Conservation (phyloP, 306 rosid genomes). For the Fagus crenata region DNA sequence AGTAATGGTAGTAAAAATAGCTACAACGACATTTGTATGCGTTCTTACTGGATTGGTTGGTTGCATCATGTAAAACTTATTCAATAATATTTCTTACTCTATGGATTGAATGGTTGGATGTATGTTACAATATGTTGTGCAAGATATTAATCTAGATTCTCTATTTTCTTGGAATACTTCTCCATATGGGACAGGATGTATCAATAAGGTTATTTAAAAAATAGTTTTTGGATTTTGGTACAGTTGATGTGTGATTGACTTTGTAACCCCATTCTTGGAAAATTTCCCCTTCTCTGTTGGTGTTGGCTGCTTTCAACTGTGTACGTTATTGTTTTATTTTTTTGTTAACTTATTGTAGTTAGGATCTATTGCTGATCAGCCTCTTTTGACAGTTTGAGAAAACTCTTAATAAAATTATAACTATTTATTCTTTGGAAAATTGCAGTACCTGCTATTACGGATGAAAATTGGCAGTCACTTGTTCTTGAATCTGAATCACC, state of each 20-base stretch:
- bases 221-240: background rate
- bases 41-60: background rate
- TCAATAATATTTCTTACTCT: background rate
- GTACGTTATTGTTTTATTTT: background rate
- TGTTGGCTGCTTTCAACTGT: background rate
- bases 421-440: constrained; percentile 20
- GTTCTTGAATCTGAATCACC: constrained; percentile 60
- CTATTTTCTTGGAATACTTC: background rate
- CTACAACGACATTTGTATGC: too few relatives aligned
- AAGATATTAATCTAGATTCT: background rate
- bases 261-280: background rate
- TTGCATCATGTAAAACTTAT: background rate
- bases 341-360: constrained; percentile 1
- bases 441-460: constrained; percentile 64
- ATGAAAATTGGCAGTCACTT: constrained; percentile 65
- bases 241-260: background rate
- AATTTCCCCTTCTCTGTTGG: background rate
- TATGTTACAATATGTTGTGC: background rate
- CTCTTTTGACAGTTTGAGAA: constrained; percentile 12
- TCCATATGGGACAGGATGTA: background rate
- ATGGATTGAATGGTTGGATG: background rate
- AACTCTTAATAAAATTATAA: constrained; percentile 16
- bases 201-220: background rate
- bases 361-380: background rate
- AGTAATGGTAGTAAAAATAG: too few relatives aligned